These are phyloP conservation scores for Pythium apleroticum DNA, from an alignment of 352 stramenopile species.

Conservation along the genomic window DNA sequence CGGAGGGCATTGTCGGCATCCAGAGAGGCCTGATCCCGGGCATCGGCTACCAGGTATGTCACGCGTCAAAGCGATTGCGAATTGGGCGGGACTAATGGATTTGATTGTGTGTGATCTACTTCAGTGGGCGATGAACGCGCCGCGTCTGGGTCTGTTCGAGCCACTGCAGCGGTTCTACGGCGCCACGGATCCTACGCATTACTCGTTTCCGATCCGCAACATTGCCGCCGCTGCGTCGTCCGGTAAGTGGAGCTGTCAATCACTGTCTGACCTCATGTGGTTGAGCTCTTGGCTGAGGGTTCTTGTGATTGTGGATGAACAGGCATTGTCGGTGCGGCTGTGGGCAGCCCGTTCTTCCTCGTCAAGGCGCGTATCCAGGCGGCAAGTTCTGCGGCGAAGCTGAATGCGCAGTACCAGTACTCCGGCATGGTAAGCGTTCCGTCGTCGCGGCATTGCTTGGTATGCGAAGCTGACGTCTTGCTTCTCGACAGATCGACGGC, in stretches of 20 bases:
- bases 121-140: constrained; percentile 78
- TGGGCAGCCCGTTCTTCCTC: constrained; percentile 85
- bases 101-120: background rate
- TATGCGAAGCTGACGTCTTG: background rate
- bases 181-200: constrained; percentile 72
- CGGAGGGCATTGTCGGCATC: constrained; percentile 74
- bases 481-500: constrained; percentile 70
- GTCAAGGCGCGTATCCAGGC: constrained; percentile 86
- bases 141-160: constrained; percentile 75
- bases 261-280: background rate
- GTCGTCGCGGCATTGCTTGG: background rate
- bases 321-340: constrained; percentile 72
- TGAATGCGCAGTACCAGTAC: constrained; percentile 87
- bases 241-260: constrained; percentile 22
- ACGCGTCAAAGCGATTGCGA: background rate
- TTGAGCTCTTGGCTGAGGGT: constrained; percentile 2
- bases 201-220: constrained; percentile 76
- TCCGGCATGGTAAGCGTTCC: constrained; percentile 58
- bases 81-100: background rate
- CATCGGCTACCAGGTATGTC: constrained; percentile 72
- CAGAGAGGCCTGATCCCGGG: constrained; percentile 75
- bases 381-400: constrained; percentile 63
- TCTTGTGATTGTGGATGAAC: background rate
- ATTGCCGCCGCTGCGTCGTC: constrained; percentile 73
- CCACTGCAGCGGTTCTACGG: constrained; percentile 78